Conservation (phyloP, 371 early-diverging fungal species). For the Rhizomucor miehei region DNA sequence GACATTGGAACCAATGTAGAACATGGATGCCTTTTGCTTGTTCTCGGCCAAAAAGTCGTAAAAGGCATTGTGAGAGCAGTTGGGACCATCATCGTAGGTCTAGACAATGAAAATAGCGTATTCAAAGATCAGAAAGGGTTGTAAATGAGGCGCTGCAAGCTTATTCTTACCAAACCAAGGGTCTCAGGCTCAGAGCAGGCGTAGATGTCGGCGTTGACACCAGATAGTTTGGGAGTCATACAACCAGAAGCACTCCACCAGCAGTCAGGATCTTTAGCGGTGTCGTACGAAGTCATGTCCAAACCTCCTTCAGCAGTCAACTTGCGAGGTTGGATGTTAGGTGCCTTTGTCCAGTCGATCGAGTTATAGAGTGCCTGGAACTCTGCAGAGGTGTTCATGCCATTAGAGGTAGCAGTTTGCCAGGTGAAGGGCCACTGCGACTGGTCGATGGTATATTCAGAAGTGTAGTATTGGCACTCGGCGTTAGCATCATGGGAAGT, state of each 20-base stretch:
- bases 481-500: constrained; percentile 15
- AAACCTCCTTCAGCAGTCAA: constrained; percentile 18
- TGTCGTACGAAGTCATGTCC: constrained; percentile 21
- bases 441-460: constrained; percentile 10
- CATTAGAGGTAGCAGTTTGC: constrained; percentile 28
- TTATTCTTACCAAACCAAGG: constrained; percentile 27
- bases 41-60: constrained; percentile 40
- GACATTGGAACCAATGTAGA: constrained; percentile 50
- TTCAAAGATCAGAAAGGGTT: not conserved
- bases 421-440: constrained; percentile 27
- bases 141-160: not conserved
- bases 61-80: constrained; percentile 52
- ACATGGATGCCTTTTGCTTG: constrained; percentile 39
- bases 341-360: constrained; percentile 44
- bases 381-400: constrained; percentile 29
- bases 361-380: constrained; percentile 26
- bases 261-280: constrained; percentile 38
- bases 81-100: constrained; percentile 51
- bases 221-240: constrained; percentile 32
- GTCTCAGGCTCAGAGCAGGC: constrained; percentile 43
- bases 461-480: constrained; percentile 19
- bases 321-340: constrained; percentile 26
- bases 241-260: constrained; percentile 47
- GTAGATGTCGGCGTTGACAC: constrained; percentile 34
- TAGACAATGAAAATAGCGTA: constrained; percentile 1